Base-by-base conservation (phyloP, 331 rosid species). In the Quercus lobata region DNA sequence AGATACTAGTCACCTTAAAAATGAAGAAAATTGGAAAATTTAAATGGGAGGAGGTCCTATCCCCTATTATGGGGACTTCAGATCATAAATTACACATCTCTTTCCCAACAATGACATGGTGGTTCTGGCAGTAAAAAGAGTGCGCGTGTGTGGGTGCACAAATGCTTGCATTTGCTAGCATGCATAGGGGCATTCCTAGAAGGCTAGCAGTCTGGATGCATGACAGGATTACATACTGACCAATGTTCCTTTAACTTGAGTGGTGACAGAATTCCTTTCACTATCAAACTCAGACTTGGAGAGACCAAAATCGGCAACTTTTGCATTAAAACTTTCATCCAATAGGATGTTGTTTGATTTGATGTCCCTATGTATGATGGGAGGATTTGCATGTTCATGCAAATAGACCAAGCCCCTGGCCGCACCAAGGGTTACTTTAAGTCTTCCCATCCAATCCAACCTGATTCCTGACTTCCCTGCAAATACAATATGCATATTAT, bases 331-430 rank as follows among this genome's bases (percentile, higher is more conserved):
- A n/a, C 72, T 12, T 44, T 66, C 72, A 66, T 66, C 72, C 17
- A 66, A 27, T 22, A 66, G 35, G 35, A 66, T 66, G 72, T 66
- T 66, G 24, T 44, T 66, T 66, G 72, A 66, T 66, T 66, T 61
- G 54, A 79, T 62, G 57, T 49, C 24, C 9, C 77, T 24, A 17
- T 88, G 91, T 56, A 88, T 88, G 56, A 88, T 88, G 11, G 91
- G 88, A 16, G 91, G 91, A 66, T 85, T 72, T 52, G 91, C 91
- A 65, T 83, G 89, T 83, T 88, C 91, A 83, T 88, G 91, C 44
- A 88, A 86, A 81, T 88, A 88, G 66, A 89, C 49, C 41, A 88
- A 78, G 73, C 91, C 91, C 74, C 79, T 81, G 68, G 91, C 91
- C 0, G 91, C 82, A 25, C 89, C 89, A 58, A 81, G 69, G 27